Base-by-base conservation (phyloP, 2,329 filamentous ascomycete genomes). In the Venturia aucupariae region DNA sequence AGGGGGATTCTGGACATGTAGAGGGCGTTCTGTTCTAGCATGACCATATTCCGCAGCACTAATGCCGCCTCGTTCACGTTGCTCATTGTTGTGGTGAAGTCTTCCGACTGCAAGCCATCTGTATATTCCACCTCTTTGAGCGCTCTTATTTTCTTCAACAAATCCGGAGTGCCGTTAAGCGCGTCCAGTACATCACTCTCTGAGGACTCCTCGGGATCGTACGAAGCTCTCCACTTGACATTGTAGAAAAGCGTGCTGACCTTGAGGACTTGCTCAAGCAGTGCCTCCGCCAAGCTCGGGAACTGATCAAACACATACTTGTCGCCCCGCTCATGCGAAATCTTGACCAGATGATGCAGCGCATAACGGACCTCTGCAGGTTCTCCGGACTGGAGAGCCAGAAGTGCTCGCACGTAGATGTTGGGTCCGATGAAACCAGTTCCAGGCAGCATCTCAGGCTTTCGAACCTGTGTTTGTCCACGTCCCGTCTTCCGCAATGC, bases 281-380 rank as follows among this genome's bases (percentile, higher is more conserved):
- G 82, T 3, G 90, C 90, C 75, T 97, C 94, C 0, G 91, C 90
- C 35, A 99, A 82, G 11, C 90, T 88, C 1, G 90, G 88, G 69
- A 97, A 97, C 5, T 90, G 90, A 70, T 96, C 92, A 69, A 97
- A 97, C 66, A 90, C 89, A 77, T 96, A 97, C 75, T 96, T 96
- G 73, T 97, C 94, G 57, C 93, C 93, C 54, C 92, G 85, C 75
- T 97, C 92, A 72, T 88, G 94, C 0, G 92, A 97, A 35, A 97
- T 97, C 73, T 96, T 96, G 66, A 97, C 92, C 4, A 97, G 79
- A 71, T 97, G 93, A 70, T 96, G 91, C 13, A 97, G 80, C 0
- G 92, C 93, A 76, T 95, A 97, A n/a, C 90, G 87, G 70, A 97
- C 89, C 73, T 99, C 93, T 15, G 87, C 83, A 3, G 84, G 83